Evolutionary conservation across 768 basidiomycete genomes (phyloP), one percentile per base, ranked within the genome.

Genomic region (Lactarius trivialis): DNA sequence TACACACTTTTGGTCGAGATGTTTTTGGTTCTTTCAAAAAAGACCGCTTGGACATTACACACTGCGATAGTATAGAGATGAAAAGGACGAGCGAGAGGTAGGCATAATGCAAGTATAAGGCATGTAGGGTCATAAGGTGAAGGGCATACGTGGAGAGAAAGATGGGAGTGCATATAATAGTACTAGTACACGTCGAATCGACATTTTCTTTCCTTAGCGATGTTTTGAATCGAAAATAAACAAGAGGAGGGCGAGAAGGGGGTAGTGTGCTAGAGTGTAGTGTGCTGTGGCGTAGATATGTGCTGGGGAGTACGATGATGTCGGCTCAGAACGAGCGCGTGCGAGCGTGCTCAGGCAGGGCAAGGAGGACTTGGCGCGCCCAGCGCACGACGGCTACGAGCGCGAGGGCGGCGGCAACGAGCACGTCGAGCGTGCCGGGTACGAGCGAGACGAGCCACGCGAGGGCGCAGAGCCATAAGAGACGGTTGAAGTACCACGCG

Each of bases 401-500:
- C 4, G 45, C 9, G n/a, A 62, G 51, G 24, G 55, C 41, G 4
- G 26, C 1, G 17, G 9, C 4, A 2, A 37, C 24, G 55, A 57
- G 1, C 4, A 50, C 7, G 11, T 19, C 3, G 33, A 64, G 14
- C 2, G 58, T 33, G 1, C 39, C 63, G 5, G 63, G 63, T 8
- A 64, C 6, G 63, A 64, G 63, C 17, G 56, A 58, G 14, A 55
- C 14, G 11, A 65, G 53, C 64, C 64, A 65, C 24, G 37, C 58
- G 21, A 65, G 21, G 15, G 30, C 37, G 39, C 61, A 65, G 48
- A 65, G 37, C 3, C 8, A 36, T 15, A 65, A 3, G 45, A 65
- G 56, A 7, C 61, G 61, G n/a, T 65, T 58, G 21, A 57, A 19
- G 28, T 64, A 59, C 64, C 61, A 64, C 2, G 45, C 43, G 1